Percentiles rank a stretch among this genome's conserved stretches.
These are phyloP conservation scores for Magnusiomyces magnusii DNA, from an alignment of 1,139 yeast species.

Conservation along the genomic window DNA sequence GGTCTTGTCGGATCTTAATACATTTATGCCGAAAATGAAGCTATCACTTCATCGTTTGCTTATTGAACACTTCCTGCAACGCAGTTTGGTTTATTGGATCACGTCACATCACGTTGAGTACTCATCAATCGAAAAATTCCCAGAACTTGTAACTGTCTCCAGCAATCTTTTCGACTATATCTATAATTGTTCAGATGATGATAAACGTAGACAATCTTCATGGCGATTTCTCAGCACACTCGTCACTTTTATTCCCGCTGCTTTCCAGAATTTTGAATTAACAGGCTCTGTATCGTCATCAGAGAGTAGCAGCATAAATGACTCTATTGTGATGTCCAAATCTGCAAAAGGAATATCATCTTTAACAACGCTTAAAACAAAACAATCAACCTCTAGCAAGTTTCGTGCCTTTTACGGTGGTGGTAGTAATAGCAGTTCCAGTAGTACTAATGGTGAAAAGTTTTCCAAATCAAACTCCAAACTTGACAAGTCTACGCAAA, in stretches of 20 bases:
- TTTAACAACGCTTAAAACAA: neutral
- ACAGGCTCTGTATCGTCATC: neutral
- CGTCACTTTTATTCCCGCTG: conserved; percentile 8
- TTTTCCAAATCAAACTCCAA: neutral
- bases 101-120: conserved; percentile 10
- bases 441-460: neutral
- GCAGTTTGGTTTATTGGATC: conserved; percentile 46
- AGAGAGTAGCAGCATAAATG: neutral
- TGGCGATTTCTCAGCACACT: conserved; percentile 14
- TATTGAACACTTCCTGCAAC: conserved; percentile 44
- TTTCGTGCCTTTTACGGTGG: neutral
- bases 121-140: conserved; percentile 7
- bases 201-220: conserved; percentile 11
- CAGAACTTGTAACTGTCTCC: conserved; percentile 8
- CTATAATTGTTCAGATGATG: conserved; percentile 11
- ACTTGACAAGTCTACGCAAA: neutral
- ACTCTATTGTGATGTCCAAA: neutral
- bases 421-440: neutral
- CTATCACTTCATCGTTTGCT: conserved; percentile 50
- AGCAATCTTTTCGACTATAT: conserved; percentile 13
- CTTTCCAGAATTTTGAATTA: conserved; percentile 1
- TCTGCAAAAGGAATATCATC: neutral
- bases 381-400: neutral
- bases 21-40: conserved; percentile 39
- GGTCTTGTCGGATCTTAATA: conserved; percentile 39